Percentiles rank a stretch among this genome's conserved stretches.
These are phyloP conservation scores for Beauveria scarabaeidicola DNA, from an alignment of 2,329 filamentous ascomycete genomes.

Conservation along the genomic window DNA sequence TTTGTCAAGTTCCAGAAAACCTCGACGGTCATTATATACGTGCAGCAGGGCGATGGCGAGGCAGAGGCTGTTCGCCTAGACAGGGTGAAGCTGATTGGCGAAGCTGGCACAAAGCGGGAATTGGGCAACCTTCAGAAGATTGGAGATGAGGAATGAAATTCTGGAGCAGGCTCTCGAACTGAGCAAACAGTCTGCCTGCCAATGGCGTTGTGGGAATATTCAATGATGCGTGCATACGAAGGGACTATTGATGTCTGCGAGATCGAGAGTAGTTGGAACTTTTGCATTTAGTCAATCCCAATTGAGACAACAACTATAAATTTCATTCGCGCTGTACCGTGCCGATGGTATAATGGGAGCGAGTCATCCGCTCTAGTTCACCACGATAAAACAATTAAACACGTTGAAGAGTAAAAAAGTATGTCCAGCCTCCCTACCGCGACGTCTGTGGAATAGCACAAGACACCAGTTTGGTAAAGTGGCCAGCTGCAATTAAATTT, in stretches of 20 bases:
- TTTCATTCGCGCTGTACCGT: not conserved
- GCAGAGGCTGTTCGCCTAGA: constrained; percentile 81
- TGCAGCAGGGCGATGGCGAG: constrained; percentile 76
- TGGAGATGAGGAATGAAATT: constrained; percentile 57
- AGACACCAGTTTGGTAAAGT: constrained; percentile 37
- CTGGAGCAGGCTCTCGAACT: not conserved
- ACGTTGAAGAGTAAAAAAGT: constrained; percentile 21
- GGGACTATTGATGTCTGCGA: not conserved
- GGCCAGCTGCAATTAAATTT: constrained; percentile 68
- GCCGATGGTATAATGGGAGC: too few species aligned
- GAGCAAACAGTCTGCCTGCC: not conserved
- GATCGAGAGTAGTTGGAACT: not conserved
- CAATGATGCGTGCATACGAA: not conserved
- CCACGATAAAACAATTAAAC: not conserved
- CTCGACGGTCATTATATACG: constrained; percentile 75
- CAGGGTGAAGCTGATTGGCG: constrained; percentile 71
- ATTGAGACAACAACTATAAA: not conserved
- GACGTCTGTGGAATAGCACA: constrained; percentile 21
- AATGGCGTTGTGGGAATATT: constrained; percentile 4
- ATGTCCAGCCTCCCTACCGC: constrained; percentile 37
- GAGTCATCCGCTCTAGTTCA: not conserved
- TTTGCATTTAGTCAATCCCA: not conserved
- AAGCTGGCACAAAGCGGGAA: constrained; percentile 82
- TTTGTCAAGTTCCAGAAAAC: constrained; percentile 99
- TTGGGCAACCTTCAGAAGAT: constrained; percentile 96